Conservation (phyloP, 495 filamentous ascomycete genomes). For the Lophium mytilinum region DNA sequence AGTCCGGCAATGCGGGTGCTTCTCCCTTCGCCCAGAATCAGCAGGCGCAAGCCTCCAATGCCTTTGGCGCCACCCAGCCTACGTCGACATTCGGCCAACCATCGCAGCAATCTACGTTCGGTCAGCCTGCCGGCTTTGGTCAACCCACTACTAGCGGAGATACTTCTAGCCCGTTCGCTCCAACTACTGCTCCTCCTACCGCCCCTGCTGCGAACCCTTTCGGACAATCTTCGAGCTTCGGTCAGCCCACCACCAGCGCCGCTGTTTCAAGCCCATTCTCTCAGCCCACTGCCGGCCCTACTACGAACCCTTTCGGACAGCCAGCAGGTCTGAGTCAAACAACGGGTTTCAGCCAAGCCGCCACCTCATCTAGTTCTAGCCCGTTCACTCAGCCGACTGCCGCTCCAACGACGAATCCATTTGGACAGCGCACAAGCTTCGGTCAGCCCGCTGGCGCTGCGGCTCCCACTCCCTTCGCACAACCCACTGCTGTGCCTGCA, state of each 20-base stretch:
- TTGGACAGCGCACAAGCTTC: background rate
- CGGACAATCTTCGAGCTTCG: constrained; percentile 12
- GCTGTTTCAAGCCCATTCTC: background rate
- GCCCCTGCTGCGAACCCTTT: constrained; percentile 4
- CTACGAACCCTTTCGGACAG: constrained; percentile 9
- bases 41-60: no score
- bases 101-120: background rate
- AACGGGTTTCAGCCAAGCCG: constrained; percentile 18
- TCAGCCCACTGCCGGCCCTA: background rate
- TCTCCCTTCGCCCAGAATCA: no score
- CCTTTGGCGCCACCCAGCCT: background rate
- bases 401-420: background rate
- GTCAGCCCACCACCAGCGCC: constrained; percentile 3
- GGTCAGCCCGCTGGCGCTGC: background rate
- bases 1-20: no score
- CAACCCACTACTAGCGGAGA: constrained; percentile 1
- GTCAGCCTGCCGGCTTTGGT: constrained; percentile 13
- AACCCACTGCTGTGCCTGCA: background rate
- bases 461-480: background rate
- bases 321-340: constrained; percentile 12
- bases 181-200: background rate
- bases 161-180: constrained; percentile 2
- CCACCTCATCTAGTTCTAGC: background rate
- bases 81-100: background rate
- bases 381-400: background rate